Conservation (phyloP, 106 monocot species). For the Ottelia alismoides region DNA sequence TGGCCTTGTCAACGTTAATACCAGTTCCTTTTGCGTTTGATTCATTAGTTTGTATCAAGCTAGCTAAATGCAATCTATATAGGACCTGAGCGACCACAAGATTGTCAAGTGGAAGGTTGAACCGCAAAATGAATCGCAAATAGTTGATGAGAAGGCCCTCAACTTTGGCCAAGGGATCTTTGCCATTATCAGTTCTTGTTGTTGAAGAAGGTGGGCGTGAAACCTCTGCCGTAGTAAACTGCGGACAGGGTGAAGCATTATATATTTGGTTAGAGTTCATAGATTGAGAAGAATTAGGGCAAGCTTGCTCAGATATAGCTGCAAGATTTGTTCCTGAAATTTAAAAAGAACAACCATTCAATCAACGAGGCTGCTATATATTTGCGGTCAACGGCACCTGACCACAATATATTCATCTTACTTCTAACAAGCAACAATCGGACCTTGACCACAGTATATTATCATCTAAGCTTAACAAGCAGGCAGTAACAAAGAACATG, state of each 20-base stretch:
- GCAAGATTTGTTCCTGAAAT: conserved; percentile 11
- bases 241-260: conserved; percentile 3
- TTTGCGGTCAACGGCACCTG: too few species aligned
- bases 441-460: too few species aligned
- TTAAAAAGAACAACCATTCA: neutral
- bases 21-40: conserved; percentile 20
- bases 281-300: neutral
- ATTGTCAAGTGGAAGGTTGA: conserved; percentile 46
- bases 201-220: conserved; percentile 12
- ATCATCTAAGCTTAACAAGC: too few species aligned
- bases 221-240: conserved; percentile 17
- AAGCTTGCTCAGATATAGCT: neutral
- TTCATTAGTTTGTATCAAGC: conserved; percentile 56
- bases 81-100: conserved; percentile 51
- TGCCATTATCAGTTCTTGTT: conserved; percentile 5
- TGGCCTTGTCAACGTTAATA: conserved; percentile 42
- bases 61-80: conserved; percentile 75
- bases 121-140: conserved; percentile 54
- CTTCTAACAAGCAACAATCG: too few species aligned
- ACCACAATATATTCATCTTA: too few species aligned
- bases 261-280: too few species aligned
- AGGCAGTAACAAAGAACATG: too few species aligned
- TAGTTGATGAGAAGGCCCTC: conserved; percentile 68
- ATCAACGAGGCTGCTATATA: too few species aligned
- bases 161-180: conserved; percentile 37